These are phyloP conservation scores for Plasmodium sp. DNA, from an alignment of 169 alveolate genomes.

Conservation along the genomic window DNA sequence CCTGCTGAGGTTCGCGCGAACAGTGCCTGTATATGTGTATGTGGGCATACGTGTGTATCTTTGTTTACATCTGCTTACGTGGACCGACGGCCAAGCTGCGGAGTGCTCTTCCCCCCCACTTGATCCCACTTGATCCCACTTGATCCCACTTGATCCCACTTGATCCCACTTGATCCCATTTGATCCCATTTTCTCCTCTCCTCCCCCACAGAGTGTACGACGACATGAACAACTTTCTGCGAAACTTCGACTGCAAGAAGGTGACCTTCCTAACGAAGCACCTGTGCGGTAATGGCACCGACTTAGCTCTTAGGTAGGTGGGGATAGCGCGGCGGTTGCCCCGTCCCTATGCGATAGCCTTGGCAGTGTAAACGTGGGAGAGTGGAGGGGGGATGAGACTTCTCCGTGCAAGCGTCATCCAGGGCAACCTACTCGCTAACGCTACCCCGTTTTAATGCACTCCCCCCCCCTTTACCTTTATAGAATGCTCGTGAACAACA, in stretches of 20 bases:
- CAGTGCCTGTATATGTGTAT: not conserved
- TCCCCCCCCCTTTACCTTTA: not conserved
- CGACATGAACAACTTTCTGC: not conserved
- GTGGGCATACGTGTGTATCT: not conserved
- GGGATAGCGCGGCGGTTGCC: not conserved
- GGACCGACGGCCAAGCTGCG: not conserved
- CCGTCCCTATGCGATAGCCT: not conserved
- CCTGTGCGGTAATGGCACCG: conserved; percentile 62
- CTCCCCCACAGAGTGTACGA: not conserved
- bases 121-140: too few relatives aligned
- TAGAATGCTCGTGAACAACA: conserved; percentile 26
- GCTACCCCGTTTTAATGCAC: not conserved
- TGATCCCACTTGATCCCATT: not conserved
- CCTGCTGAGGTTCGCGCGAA: conserved; percentile 2
- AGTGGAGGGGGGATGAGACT: not conserved
- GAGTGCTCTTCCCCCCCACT: not conserved
- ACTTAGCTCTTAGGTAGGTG: conserved; percentile 22
- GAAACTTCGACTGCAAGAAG: conserved; percentile 4
- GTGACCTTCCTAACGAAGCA: conserved; percentile 44
- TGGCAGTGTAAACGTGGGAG: not conserved
- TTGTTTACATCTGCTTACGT: too few relatives aligned
- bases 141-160: too few relatives aligned
- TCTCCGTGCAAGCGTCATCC: not conserved
- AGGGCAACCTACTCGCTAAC: not conserved
- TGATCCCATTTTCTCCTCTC: not conserved